Conservation (phyloP, 768 basidiomycete species). For the Psilocybe sp. region DNA sequence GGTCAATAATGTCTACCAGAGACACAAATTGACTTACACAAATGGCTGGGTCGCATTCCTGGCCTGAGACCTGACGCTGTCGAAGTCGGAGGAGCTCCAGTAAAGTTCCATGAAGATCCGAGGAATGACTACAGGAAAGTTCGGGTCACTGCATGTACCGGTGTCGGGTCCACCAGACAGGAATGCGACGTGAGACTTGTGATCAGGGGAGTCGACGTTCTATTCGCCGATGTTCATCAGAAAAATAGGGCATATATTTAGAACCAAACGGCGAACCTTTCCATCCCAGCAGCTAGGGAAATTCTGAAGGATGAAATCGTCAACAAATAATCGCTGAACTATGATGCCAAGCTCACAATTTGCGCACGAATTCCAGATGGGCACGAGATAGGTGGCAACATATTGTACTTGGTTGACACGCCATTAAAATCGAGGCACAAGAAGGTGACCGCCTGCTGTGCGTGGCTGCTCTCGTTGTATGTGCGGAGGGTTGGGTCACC, state of each 20-base stretch:
- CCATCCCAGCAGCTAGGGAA: constrained; percentile 38
- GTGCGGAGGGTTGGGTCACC: constrained; percentile 32
- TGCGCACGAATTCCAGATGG: constrained; percentile 35
- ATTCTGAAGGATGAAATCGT: constrained; percentile 6
- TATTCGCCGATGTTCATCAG: constrained; percentile 1
- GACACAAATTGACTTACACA: constrained; percentile 26
- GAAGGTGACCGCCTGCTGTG: constrained; percentile 35
- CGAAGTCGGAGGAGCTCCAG: constrained; percentile 34
- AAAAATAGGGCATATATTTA: background rate
- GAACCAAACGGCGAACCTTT: background rate
- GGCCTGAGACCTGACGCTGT: constrained; percentile 30
- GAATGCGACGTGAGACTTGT: constrained; percentile 38
- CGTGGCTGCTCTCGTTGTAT: constrained; percentile 27
- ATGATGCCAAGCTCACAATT: constrained; percentile 22
- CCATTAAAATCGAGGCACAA: constrained; percentile 39
- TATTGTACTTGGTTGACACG: constrained; percentile 25
- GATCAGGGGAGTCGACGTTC: constrained; percentile 37
- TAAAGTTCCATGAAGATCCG: constrained; percentile 47
- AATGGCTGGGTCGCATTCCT: constrained; percentile 43
- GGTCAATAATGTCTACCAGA: background rate
- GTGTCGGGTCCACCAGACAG: constrained; percentile 37
- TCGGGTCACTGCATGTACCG: constrained; percentile 34
- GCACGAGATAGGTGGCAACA: constrained; percentile 28
- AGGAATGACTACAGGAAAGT: constrained; percentile 36
- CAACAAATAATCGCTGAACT: no score